phyloP scores from a whole-genome alignment of 306 rosid species.

The Myrica gale region DNA sequence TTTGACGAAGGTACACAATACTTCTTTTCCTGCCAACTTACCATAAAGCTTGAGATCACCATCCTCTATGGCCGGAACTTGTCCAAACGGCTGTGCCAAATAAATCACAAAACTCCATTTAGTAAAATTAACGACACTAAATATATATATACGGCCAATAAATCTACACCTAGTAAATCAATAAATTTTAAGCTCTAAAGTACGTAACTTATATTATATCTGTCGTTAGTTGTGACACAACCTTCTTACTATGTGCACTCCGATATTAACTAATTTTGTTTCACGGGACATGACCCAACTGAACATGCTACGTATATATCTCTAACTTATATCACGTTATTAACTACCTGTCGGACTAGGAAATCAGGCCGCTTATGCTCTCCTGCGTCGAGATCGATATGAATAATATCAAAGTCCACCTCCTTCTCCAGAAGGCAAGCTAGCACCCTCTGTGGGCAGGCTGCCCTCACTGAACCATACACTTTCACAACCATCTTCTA shows the following conservation, averaged over 20 bases:
- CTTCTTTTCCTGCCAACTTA: slow-evolving; percentile 13
- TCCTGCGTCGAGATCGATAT: slow-evolving; percentile 46
- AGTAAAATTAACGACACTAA: background rate
- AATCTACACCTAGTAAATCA: background rate
- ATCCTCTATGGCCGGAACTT: slow-evolving; percentile 62
- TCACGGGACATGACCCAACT: no score
- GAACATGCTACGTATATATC: no score
- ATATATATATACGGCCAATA: no score
- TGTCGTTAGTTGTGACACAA: no score
- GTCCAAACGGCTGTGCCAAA: slow-evolving; percentile 81
- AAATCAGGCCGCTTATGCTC: slow-evolving; percentile 58
- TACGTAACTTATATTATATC: no score
- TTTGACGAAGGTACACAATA: no score
- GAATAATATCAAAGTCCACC: slow-evolving; percentile 52
- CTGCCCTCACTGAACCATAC: slow-evolving; percentile 39
- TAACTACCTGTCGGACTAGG: slow-evolving; percentile 53
- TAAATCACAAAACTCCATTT: background rate
- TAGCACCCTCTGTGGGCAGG: slow-evolving; percentile 65
- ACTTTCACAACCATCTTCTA: slow-evolving; percentile 65
- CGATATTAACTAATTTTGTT: no score
- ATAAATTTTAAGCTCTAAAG: background rate
- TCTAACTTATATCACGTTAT: no score
- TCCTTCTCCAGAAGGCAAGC: slow-evolving; percentile 69
- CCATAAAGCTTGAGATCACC: slow-evolving; percentile 68
- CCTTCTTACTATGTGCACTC: no score